Base-by-base conservation (phyloP, 495 filamentous ascomycete species). In the Cercophora sp. region DNA sequence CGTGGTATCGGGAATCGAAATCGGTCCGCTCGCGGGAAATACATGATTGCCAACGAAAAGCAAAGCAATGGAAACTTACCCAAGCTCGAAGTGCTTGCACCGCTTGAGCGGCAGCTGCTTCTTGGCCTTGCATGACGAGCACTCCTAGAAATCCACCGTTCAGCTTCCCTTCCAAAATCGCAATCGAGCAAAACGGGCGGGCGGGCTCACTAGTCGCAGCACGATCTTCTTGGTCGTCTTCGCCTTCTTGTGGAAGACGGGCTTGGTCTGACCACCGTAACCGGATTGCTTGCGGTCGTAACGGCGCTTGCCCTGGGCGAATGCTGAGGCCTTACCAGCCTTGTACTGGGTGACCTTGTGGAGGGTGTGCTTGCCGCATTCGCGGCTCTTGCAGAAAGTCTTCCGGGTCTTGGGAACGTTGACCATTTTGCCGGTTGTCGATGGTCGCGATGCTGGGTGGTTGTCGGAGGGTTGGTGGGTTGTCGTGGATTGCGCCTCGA, bases 141-240 rank as follows among this genome's bases (percentile, higher is more conserved):
- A 98, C 77, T 99, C 93, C 70, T 97, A 77, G 3, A 32, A 76
- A 87, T 79, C 90, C 48, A 27, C 60, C 62, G 62, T 61, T 57
- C 55, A 39, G 27, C 48, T 15, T 40, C 27, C 29, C 44, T 52
- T 40, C 54, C 26, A 29, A 24, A 4, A 29, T 54, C 56, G 10
- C 22, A 47, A 37, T 18, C 45, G 41, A 50, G 10, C 47, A 36
- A 48, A 27, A n/a, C n/a, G n/a, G n/a, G n/a, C n/a, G n/a, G n/a
- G n/a, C n/a, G n/a, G n/a, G n/a, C 64, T 56, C 58, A 67, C 64
- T 68, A 99, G 79, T 76, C 94, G 82, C 65, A 99, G 79, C 71
- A 99, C 94, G 63, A 99, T 85, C 87, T 99, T 99, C 86, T 97
- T 99, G 66, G 94, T 99, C 59, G 94, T 97, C 86, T 99, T 99